Base-by-base conservation (phyloP, 2,329 filamentous ascomycete species). In the Phaeosphaeria sp. region DNA sequence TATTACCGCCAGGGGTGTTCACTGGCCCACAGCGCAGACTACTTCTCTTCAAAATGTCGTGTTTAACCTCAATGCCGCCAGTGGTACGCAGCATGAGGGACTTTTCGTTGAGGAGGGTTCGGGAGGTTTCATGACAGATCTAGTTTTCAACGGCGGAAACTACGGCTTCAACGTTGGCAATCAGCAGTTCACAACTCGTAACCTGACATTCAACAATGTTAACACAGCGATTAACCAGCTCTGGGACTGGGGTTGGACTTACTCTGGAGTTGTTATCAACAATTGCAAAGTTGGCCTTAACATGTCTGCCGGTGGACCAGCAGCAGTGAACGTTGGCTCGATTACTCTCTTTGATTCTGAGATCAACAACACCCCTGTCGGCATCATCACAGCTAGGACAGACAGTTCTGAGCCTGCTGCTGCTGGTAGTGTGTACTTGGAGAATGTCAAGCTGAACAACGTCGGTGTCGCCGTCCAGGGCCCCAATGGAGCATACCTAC, bases 241-340 rank as follows among this genome's bases (percentile, higher is more conserved):
- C 10, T 88, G 85, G 85, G 78, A 85, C 58, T 88, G 86, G 86
- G 83, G 83, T 0, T 88, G 81, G 82, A 84, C 81, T 0, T 85
- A 83, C 57, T 79, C 82, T 58, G 77, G 77, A 4, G 69, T 87
- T 41, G 78, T 59, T 1, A 79, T 88, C 63, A 80, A 80, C 52
- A 84, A 85, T 66, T 86, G 84, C 65, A 69, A 72, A 2, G 78
- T 82, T 36, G 85, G 82, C 4, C 68, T 89, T 4, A 81, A 84
- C 49, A 83, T 87, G 64, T 68, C 71, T 21, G 63, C 67, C 21
- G 66, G 65, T n/a, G 69, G 67, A n/a, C 55, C 66, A 7, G 55
- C 60, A 3, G 77, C 75, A 1, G 79, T 84, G 56, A 75, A 75
- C 7, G 82, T 85, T 7, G 86, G 85, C 17, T 86, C 83, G 0